Evolutionary conservation across 306 rosid genomes (phyloP).

Genomic region (Cicer cuneatum): DNA sequence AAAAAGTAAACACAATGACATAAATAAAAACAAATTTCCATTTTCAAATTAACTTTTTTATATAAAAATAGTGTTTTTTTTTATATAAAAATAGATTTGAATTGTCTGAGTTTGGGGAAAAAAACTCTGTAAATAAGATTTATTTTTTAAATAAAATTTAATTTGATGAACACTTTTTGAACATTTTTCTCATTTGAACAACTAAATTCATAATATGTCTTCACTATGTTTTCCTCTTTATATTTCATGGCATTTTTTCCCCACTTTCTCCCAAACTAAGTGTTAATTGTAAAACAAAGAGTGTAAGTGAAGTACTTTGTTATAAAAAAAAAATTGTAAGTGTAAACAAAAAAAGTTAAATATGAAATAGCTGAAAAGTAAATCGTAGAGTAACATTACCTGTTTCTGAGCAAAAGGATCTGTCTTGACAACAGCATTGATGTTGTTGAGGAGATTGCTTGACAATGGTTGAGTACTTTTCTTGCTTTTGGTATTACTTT

Average conservation of each 20-base stretch:
- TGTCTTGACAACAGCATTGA: conserved; percentile 51
- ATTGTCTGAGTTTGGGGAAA: too few species aligned
- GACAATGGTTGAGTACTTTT: conserved; percentile 56
- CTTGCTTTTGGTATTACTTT: conserved; percentile 53
- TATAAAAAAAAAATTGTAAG: too few species aligned
- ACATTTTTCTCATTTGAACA: neutral
- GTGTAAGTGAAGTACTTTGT: too few species aligned
- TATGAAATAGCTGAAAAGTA: neutral
- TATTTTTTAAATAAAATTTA: too few species aligned
- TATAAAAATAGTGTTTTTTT: too few species aligned
- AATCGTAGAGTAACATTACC: neutral
- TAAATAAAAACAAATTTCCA: neutral
- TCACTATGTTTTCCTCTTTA: neutral
- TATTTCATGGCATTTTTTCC: too few species aligned
- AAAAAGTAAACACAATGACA: neutral
- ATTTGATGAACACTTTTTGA: too few species aligned
- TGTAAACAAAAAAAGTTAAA: neutral
- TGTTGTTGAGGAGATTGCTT: conserved; percentile 53
- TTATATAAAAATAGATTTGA: too few species aligned
- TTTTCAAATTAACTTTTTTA: too few species aligned
- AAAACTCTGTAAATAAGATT: too few species aligned
- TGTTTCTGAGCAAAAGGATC: neutral
- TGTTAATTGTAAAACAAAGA: too few species aligned
- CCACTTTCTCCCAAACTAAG: too few species aligned
- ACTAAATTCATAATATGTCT: neutral